Percentiles rank a stretch among this genome's conserved stretches.
These are phyloP conservation scores for Xylaria venustula DNA, from an alignment of 495 filamentous ascomycete genomes.

Conservation along the genomic window DNA sequence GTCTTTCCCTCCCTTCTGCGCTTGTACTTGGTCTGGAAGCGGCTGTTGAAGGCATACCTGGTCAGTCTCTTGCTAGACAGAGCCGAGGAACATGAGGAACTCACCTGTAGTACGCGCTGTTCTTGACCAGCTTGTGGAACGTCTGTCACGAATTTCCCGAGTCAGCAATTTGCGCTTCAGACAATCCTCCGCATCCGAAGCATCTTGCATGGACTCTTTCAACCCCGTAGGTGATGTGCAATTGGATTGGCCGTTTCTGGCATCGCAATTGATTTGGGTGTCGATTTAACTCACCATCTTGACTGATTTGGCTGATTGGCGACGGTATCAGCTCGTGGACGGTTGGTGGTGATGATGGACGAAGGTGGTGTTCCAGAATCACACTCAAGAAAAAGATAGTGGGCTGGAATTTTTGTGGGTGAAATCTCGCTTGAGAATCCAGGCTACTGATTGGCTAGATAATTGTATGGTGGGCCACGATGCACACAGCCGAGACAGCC, in stretches of 20 bases:
- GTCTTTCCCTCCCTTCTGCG: constrained; percentile 96
- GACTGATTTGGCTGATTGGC: constrained; percentile 45
- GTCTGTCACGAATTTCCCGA: constrained; percentile 68
- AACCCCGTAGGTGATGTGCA: constrained; percentile 37
- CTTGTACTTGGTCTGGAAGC: constrained; percentile 99
- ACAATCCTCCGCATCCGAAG: constrained; percentile 66
- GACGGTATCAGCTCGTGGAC: constrained; percentile 34
- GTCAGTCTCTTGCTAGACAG: background rate
- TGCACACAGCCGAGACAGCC: background rate
- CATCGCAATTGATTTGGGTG: constrained; percentile 21
- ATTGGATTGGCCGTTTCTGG: constrained; percentile 32
- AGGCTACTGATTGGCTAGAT: constrained; percentile 6
- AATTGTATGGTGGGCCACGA: constrained; percentile 24
- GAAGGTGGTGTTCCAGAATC: constrained; percentile 17
- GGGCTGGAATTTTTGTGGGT: constrained; percentile 27
- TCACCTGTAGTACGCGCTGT: constrained; percentile 95
- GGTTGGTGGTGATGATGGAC: constrained; percentile 17
- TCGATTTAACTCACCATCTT: constrained; percentile 57
- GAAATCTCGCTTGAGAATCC: constrained; percentile 27
- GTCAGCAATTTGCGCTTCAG: constrained; percentile 99
- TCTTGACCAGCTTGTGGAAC: constrained; percentile 96
- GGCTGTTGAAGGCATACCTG: constrained; percentile 50
- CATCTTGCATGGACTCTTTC: constrained; percentile 82
- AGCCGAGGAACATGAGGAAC: constrained; percentile 25
- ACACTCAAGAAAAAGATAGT: constrained; percentile 27